Conservation (phyloP, 176 grass and related monocot species). For the Poa annua region DNA sequence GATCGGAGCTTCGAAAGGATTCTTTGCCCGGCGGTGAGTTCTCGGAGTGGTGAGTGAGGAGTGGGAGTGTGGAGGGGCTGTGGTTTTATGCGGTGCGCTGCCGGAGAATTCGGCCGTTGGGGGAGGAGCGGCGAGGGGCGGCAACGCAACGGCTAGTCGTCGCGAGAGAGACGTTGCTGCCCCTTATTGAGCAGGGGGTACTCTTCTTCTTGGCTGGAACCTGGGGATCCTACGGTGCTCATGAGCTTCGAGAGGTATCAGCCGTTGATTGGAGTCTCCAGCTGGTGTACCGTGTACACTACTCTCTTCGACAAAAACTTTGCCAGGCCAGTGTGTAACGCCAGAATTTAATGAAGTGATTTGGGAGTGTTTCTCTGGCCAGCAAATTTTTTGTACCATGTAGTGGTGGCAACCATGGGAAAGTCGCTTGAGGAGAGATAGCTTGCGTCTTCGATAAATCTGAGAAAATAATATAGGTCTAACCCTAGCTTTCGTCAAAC, state of each 20-base stretch:
- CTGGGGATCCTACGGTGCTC: not conserved
- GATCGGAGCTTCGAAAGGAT: too few species aligned
- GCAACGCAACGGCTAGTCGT: slow-evolving; percentile 37
- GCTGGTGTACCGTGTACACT: not conserved
- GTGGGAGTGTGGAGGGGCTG: not conserved
- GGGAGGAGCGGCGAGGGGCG: not conserved
- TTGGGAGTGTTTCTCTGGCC: not conserved
- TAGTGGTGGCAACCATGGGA: too few species aligned
- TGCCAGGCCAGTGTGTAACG: not conserved
- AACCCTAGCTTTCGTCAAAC: too few species aligned
- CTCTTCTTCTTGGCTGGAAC: not conserved
- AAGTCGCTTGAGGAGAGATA: too few species aligned
- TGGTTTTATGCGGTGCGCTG: not conserved
- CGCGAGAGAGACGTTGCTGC: slow-evolving; percentile 21
- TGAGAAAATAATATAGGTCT: too few species aligned
- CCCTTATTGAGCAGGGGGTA: not conserved
- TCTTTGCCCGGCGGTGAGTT: not conserved
- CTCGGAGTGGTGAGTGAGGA: not conserved
- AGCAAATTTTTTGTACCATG: too few species aligned
- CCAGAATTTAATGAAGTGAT: not conserved
- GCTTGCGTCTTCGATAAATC: too few species aligned
- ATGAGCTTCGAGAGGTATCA: not conserved
- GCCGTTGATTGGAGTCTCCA: not conserved
- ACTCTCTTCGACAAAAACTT: not conserved
- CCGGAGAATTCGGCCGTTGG: not conserved